phyloP scores from a whole-genome alignment of 2,329 filamentous ascomycete genomes.

The Esteya vermicola region DNA sequence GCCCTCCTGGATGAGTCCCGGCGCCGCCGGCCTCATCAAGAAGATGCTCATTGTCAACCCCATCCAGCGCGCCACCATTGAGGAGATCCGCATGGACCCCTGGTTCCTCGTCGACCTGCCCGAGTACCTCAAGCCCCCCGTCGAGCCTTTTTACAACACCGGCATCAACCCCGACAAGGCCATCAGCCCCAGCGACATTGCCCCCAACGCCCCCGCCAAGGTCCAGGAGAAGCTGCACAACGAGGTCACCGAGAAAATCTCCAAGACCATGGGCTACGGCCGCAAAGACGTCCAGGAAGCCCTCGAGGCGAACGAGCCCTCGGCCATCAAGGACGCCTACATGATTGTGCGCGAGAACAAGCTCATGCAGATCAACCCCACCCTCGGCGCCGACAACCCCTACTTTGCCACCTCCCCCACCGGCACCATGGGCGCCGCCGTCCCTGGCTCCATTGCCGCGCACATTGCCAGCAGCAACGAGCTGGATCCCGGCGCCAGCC shows the following conservation, averaged over 20 bases:
- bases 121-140: constrained; percentile 70
- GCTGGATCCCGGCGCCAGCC: constrained; percentile 27
- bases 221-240: constrained; percentile 84
- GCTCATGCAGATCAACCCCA: constrained; percentile 80
- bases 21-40: constrained; percentile 70
- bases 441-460: constrained; percentile 43
- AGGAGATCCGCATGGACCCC: constrained; percentile 81
- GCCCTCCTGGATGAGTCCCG: constrained; percentile 77
- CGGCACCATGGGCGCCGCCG: constrained; percentile 31
- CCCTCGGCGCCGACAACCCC: constrained; percentile 28
- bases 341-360: constrained; percentile 97
- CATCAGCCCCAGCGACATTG: constrained; percentile 70
- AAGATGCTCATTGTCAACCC: constrained; percentile 94
- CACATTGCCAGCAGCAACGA: constrained; percentile 20
- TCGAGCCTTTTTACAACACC: constrained; percentile 85
- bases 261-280: constrained; percentile 95
- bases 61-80: constrained; percentile 83
- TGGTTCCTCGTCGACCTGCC: constrained; percentile 89
- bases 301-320: constrained; percentile 80
- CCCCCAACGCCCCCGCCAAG: constrained; percentile 60
- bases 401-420: constrained; percentile 28
- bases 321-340: constrained; percentile 97
- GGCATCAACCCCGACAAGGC: constrained; percentile 89
- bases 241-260: constrained; percentile 86
- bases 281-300: constrained; percentile 93